Evolutionary conservation across 768 basidiomycete species (phyloP).

Genomic region (Boletus pseudopeckii): DNA sequence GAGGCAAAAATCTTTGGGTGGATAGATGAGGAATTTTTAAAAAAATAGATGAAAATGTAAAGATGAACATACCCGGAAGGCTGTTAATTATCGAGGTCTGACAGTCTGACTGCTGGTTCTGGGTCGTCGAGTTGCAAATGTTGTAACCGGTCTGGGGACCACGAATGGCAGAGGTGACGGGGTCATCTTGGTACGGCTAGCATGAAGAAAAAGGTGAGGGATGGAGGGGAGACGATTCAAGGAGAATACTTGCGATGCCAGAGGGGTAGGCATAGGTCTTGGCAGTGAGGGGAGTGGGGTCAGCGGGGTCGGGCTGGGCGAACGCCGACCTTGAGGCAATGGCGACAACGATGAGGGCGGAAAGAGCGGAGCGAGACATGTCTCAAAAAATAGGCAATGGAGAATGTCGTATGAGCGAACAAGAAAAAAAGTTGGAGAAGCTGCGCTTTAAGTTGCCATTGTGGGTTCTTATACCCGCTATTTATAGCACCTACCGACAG

Average conservation of each 20-base stretch:
- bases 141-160: slow-evolving; percentile 66
- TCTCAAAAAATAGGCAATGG: slow-evolving; percentile 18
- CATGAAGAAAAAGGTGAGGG: not conserved
- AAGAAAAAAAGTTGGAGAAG: not conserved
- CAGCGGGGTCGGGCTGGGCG: slow-evolving; percentile 38
- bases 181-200: slow-evolving; percentile 53
- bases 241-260: slow-evolving; percentile 35
- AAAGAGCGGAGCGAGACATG: slow-evolving; percentile 52
- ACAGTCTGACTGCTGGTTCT: slow-evolving; percentile 58
- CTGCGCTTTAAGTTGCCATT: not conserved
- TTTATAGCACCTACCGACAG: slow-evolving; percentile 7
- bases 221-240: not conserved
- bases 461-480: slow-evolving; percentile 3
- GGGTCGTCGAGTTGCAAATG: slow-evolving; percentile 64
- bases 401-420: not conserved
- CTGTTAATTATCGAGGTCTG: slow-evolving; percentile 68
- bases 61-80: slow-evolving; percentile 33
- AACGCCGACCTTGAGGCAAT: slow-evolving; percentile 27
- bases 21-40: slow-evolving; percentile 26
- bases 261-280: slow-evolving; percentile 45
- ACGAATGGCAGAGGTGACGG: slow-evolving; percentile 40
- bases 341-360: slow-evolving; percentile 32
- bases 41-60: not conserved
- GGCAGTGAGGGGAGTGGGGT: slow-evolving; percentile 44
- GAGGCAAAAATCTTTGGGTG: slow-evolving; percentile 62